Base-by-base conservation (phyloP, 495 filamentous ascomycete genomes). In the Penicillium longicatenatum region DNA sequence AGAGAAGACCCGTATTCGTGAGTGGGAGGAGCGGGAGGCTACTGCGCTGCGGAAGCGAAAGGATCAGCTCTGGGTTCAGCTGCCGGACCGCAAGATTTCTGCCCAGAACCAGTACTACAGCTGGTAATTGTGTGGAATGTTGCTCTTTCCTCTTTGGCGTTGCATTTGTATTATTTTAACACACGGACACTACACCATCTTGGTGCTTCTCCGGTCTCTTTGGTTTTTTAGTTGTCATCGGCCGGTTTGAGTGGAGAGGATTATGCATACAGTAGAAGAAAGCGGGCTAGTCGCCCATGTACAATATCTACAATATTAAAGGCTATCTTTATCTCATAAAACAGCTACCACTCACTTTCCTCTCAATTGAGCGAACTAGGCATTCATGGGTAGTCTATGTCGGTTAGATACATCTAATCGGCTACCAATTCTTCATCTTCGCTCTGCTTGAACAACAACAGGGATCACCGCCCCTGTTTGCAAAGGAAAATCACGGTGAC, bases 41-140 rank as follows among this genome's bases (percentile, higher is more conserved):
- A 90, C 89, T 72, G 84, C 84, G 61, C 88, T 89, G 75, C 72
- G 79, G 43, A 74, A 84, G 69, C 76, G 82, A 43, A 85, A 85
- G 63, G 78, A 86, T 59, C 86, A 87, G 55, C 84, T 93, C 17
- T 97, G 92, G 93, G 82, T 88, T 21, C 89, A 89, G 63, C 75
- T 97, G 29, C 94, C 93, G 4, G 89, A 96, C 70, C 72, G 77
- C 30, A 74, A 74, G 68, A 70, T 80, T 48, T 63, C 69, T 35
- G 66, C 85, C 7, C 93, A 97, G 79, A 84, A 88, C 60, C 92
- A 88, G 73, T 95, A 90, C 70, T 93, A 92, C 75, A 85, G 84
- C 57, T 97, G 93, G 93, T 97, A 84, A 73, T 56, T 19, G 41
- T 42, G 26, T 52, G 50, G 35, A 39, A 31, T 39, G 33, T 17